These are phyloP conservation scores for Mangifera indica DNA, from an alignment of 345 rosid species.

Conservation along the genomic window DNA sequence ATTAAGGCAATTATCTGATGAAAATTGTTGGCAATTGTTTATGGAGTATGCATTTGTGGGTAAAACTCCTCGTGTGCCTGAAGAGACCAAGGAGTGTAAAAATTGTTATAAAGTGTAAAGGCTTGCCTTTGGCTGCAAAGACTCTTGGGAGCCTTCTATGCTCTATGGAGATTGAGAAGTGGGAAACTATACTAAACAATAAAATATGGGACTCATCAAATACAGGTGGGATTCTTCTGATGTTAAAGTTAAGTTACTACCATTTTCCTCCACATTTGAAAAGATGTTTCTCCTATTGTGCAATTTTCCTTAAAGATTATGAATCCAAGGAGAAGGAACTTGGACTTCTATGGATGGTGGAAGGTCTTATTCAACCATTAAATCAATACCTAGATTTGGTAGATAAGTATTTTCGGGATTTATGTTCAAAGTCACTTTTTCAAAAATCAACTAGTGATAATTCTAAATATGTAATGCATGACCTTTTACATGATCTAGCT, in stretches of 20 bases:
- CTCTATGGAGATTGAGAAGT: background rate
- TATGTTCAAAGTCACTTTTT: constrained; percentile 29
- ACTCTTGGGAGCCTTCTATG: constrained; percentile 17
- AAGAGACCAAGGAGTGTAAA: too few relatives aligned
- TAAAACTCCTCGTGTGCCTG: background rate
- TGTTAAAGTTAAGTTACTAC: too few relatives aligned
- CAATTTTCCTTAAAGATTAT: too few relatives aligned
- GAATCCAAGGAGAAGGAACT: too few relatives aligned
- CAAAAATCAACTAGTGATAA: background rate
- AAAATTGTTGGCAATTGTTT: too few relatives aligned
- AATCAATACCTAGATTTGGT: too few relatives aligned
- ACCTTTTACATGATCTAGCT: background rate
- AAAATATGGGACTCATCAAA: constrained; percentile 19
- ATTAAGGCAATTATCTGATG: background rate
- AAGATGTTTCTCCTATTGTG: too few relatives aligned
- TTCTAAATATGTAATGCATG: background rate
- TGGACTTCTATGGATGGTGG: too few relatives aligned
- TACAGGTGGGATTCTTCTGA: background rate
- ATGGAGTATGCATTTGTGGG: too few relatives aligned
- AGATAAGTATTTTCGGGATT: too few relatives aligned
- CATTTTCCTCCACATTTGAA: too few relatives aligned
- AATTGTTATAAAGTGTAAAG: constrained; percentile 2
- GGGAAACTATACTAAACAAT: constrained; percentile 21
- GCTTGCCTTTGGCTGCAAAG: constrained; percentile 17
- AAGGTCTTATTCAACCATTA: too few relatives aligned